Conservation (phyloP, 768 basidiomycete species). For the Tylopilus vinaceipallidus region DNA sequence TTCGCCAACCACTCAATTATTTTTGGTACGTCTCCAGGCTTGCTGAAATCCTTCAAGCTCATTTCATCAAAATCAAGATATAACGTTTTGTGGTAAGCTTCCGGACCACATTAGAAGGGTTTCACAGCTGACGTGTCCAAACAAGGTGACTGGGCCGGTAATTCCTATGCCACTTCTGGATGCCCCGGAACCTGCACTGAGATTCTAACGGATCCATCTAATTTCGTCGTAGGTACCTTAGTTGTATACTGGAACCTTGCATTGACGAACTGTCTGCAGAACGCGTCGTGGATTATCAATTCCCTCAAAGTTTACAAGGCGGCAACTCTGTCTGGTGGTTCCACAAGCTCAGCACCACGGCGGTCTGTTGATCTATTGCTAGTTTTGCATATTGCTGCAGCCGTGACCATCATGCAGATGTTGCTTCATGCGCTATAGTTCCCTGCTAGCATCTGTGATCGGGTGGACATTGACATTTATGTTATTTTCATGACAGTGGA, state of each 20-base stretch:
- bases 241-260: neutral
- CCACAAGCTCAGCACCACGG: conserved; percentile 22
- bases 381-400: conserved; percentile 11
- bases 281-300: conserved; percentile 81
- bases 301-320: conserved; percentile 72
- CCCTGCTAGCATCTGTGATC: neutral
- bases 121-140: conserved; percentile 10
- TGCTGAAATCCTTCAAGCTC: conserved; percentile 9
- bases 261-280: conserved; percentile 40
- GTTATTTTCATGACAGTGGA: conserved; percentile 10
- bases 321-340: conserved; percentile 41
- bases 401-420: conserved; percentile 9
- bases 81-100: conserved; percentile 73
- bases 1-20: conserved; percentile 73
- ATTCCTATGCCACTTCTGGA: conserved; percentile 68
- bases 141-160: conserved; percentile 81
- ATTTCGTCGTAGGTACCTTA: conserved; percentile 60
- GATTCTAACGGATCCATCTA: conserved; percentile 61
- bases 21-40: conserved; percentile 52
- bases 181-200: conserved; percentile 75
- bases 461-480: conserved; percentile 2
- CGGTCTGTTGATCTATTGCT: conserved; percentile 2
- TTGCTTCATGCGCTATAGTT: conserved; percentile 19
- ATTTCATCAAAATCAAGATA: conserved; percentile 50
- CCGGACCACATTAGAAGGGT: neutral